A percentile compares a stretch with the other conserved stretches of the same genome.
phyloP scores from a whole-genome alignment of 352 stramenopile genomes.

The Achlya hypogyna region DNA sequence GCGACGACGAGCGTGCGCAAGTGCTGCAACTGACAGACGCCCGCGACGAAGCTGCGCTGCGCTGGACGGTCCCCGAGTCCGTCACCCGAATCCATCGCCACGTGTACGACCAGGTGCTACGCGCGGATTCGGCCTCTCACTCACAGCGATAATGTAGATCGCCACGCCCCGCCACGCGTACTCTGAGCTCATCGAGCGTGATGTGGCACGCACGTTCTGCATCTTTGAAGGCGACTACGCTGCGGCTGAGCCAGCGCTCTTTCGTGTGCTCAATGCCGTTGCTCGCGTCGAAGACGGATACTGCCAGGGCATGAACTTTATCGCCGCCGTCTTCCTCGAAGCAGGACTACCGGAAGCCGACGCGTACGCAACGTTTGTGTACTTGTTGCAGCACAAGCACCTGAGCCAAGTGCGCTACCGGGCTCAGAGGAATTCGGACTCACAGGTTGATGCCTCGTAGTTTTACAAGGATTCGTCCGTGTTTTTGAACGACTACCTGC shows the following conservation, averaged over 20 bases:
- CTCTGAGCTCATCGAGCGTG: slow-evolving; percentile 59
- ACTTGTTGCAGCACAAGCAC: slow-evolving; percentile 71
- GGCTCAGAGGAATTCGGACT: not conserved
- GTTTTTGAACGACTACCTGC: slow-evolving; percentile 76
- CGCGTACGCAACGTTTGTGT: slow-evolving; percentile 72
- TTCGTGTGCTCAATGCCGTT: slow-evolving; percentile 75
- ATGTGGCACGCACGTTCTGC: slow-evolving; percentile 79
- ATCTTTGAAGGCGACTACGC: slow-evolving; percentile 53
- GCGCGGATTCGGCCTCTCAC: not conserved
- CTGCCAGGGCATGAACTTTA: slow-evolving; percentile 87
- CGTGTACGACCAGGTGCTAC: slow-evolving; percentile 55
- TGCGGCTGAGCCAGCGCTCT: slow-evolving; percentile 51
- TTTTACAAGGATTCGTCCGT: slow-evolving; percentile 77
- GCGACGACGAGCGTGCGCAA: slow-evolving; percentile 46
- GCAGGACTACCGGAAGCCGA: slow-evolving; percentile 71
- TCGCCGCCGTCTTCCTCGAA: slow-evolving; percentile 75
- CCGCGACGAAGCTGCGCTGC: slow-evolving; percentile 27
- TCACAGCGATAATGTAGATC: slow-evolving; percentile 28
- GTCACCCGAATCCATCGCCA: slow-evolving; percentile 67
- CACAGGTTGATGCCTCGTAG: slow-evolving; percentile 18
- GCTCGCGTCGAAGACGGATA: slow-evolving; percentile 71
- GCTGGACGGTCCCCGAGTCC: slow-evolving; percentile 47
- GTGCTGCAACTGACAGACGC: slow-evolving; percentile 48
- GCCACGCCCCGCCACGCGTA: slow-evolving; percentile 52
- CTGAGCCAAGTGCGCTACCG: slow-evolving; percentile 37